Evolutionary conservation across 2,329 filamentous ascomycete species (phyloP).

Genomic region (Volutella citrinella): DNA sequence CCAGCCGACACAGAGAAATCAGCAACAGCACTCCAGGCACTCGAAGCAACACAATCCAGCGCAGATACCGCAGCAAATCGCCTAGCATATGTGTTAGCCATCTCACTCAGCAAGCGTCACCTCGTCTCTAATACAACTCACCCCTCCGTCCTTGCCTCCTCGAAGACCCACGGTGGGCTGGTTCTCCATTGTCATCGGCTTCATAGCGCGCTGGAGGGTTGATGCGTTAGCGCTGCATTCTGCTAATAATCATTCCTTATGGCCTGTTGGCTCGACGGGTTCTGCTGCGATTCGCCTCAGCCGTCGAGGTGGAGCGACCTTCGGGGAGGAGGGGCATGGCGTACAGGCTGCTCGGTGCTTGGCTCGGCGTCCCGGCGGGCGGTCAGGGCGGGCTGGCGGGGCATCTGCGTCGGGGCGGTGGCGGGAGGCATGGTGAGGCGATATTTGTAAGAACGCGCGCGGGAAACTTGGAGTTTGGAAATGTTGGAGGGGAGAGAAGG

Average conservation of each 20-base stretch:
- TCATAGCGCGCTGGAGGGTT: constrained; percentile 31
- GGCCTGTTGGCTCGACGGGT: too few relatives aligned
- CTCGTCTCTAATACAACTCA: too few relatives aligned
- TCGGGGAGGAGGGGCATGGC: constrained; percentile 14
- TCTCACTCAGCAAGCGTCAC: too few relatives aligned
- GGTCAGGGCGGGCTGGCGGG: constrained; percentile 30
- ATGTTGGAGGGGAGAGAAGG: too few relatives aligned
- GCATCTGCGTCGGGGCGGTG: constrained; percentile 34
- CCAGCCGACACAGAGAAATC: too few relatives aligned
- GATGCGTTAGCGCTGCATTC: too few relatives aligned
- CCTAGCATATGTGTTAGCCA: constrained; percentile 22
- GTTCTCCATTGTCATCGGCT: constrained; percentile 33
- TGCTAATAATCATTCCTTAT: too few relatives aligned
- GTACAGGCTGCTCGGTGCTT: constrained; percentile 34
- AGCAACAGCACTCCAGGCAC: constrained; percentile 31
- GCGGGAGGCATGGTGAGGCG: too few relatives aligned
- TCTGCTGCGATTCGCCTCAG: too few relatives aligned
- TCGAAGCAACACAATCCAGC: constrained; percentile 40
- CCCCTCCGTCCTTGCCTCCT: constrained; percentile 35
- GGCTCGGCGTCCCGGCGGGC: constrained; percentile 22
- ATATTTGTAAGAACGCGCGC: too few relatives aligned
- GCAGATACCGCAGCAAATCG: constrained; percentile 39
- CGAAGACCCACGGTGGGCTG: constrained; percentile 26
- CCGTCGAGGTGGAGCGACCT: too few relatives aligned
- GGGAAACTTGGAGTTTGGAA: too few relatives aligned